A percentile compares a stretch with the other conserved stretches of the same genome.
Evolutionary conservation across 2,329 filamentous ascomycete species (phyloP).

Genomic region (Aspergillus hiratsukae): DNA sequence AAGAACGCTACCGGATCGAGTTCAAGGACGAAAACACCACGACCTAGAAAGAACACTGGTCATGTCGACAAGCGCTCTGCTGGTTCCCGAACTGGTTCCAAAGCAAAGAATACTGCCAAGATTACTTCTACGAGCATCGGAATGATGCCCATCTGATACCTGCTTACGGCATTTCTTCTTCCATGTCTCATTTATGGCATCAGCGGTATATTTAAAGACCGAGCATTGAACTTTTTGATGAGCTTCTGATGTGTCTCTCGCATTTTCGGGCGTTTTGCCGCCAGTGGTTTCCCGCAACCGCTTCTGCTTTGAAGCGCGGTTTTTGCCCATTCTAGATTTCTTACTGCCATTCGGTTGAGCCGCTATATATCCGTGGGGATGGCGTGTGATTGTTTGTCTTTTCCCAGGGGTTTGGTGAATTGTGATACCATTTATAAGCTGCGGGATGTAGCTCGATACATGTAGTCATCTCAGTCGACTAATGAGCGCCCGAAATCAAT

Average conservation of each 20-base stretch:
- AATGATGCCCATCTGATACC: slow-evolving; percentile 37
- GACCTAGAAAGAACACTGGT: slow-evolving; percentile 20
- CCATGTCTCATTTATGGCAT: slow-evolving; percentile 7
- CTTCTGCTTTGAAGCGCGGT: slow-evolving; percentile 9
- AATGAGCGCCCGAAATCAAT: slow-evolving; percentile 49
- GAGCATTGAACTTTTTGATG: slow-evolving; percentile 1
- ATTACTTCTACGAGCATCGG: slow-evolving; percentile 27
- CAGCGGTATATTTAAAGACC: slow-evolving; percentile 2
- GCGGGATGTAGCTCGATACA: not conserved
- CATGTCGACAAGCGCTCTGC: slow-evolving; percentile 18
- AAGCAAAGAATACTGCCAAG: slow-evolving; percentile 13
- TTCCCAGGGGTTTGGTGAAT: not conserved
- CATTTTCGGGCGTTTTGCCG: slow-evolving; percentile 15
- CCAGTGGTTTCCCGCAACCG: not conserved
- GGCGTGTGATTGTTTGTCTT: not conserved
- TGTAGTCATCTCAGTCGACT: slow-evolving; percentile 17
- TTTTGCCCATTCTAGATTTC: not conserved
- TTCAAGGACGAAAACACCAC: slow-evolving; percentile 21
- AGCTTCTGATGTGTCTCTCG: slow-evolving; percentile 5
- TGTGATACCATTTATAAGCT: not conserved
- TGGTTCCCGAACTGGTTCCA: slow-evolving; percentile 20
- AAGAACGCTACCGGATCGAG: slow-evolving; percentile 20
- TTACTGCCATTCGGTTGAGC: not conserved
- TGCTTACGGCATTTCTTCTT: not conserved
- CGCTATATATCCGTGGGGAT: not conserved